A percentile compares a stretch with the other conserved stretches of the same genome.
phyloP scores from a whole-genome alignment of 2,329 filamentous ascomycete species.

The Rutstroemia sp. region DNA sequence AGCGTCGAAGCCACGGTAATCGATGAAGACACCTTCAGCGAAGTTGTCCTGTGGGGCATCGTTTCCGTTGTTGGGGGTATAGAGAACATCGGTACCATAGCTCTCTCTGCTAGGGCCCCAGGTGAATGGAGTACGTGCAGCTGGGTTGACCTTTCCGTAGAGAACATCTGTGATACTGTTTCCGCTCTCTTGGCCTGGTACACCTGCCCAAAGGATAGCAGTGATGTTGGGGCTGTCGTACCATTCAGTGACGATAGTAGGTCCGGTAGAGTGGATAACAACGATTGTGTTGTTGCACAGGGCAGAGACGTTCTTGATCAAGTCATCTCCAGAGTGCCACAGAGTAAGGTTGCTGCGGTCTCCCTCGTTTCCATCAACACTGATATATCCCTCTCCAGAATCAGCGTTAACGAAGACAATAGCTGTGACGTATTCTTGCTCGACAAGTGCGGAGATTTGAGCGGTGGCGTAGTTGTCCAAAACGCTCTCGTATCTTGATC shows the following conservation, averaged over 20 bases:
- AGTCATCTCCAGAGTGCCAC: conserved; percentile 72
- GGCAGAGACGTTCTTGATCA: conserved; percentile 74
- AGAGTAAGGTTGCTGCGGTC: conserved; percentile 90
- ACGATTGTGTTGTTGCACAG: conserved; percentile 85
- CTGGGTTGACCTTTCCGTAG: conserved; percentile 72
- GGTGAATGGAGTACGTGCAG: conserved; percentile 72
- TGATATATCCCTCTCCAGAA: conserved; percentile 81
- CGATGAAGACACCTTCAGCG: conserved; percentile 72
- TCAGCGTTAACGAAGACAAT: conserved; percentile 88
- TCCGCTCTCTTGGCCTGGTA: conserved; percentile 78
- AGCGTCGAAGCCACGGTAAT: conserved; percentile 69
- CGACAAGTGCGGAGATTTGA: conserved; percentile 53
- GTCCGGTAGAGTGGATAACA: conserved; percentile 77
- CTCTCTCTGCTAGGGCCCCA: conserved; percentile 54
- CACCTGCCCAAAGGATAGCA: conserved; percentile 74
- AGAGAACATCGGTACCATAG: conserved; percentile 37
- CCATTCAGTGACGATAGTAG: conserved; percentile 70
- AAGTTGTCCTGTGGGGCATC: conserved; percentile 66
- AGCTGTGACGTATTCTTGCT: conserved; percentile 57
- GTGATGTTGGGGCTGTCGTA: conserved; percentile 72
- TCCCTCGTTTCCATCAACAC: conserved; percentile 73
- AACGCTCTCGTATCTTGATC: conserved; percentile 57
- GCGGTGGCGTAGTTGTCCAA: conserved; percentile 62
- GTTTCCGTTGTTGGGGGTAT: conserved; percentile 58
- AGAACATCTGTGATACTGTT: conserved; percentile 76